Evolutionary conservation across 768 basidiomycete genomes (phyloP).

Genomic region (Calocybe indica): DNA sequence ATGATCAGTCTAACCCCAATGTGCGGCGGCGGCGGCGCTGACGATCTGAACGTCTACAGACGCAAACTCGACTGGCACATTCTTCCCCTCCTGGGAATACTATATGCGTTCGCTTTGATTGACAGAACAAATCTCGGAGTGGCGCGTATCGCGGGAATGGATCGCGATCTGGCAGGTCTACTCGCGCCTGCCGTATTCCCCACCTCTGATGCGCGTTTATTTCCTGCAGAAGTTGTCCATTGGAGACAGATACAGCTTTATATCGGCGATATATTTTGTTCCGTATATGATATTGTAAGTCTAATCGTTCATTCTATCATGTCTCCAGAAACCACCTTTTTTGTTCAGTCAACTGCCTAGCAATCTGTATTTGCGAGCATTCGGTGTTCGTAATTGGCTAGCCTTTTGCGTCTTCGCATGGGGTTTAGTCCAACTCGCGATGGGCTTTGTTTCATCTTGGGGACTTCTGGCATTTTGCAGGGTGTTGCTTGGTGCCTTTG

Average conservation of each 20-base stretch:
- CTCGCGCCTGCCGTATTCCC: neutral
- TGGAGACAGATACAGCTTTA: slow-evolving; percentile 38
- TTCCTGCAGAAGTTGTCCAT: slow-evolving; percentile 25
- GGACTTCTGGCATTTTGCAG: slow-evolving; percentile 31
- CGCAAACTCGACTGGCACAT: slow-evolving; percentile 33
- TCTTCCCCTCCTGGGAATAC: slow-evolving; percentile 30
- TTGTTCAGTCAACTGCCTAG: slow-evolving; percentile 35
- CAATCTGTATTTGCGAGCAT: slow-evolving; percentile 34
- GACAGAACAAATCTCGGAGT: slow-evolving; percentile 37
- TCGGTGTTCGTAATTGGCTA: slow-evolving; percentile 37
- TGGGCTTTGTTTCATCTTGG: slow-evolving; percentile 44
- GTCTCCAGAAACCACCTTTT: neutral
- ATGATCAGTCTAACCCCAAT: too few species aligned
- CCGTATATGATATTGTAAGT: slow-evolving; percentile 43
- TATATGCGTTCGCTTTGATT: slow-evolving; percentile 33
- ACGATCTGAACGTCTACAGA: slow-evolving; percentile 12
- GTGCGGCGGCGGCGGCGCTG: too few species aligned
- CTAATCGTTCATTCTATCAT: neutral
- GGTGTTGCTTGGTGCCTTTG: slow-evolving; percentile 35
- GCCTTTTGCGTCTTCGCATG: slow-evolving; percentile 37
- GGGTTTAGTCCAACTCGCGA: slow-evolving; percentile 37
- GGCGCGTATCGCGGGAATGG: slow-evolving; percentile 36
- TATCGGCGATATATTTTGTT: slow-evolving; percentile 39
- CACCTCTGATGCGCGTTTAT: neutral
- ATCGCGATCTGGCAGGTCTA: slow-evolving; percentile 23